phyloP scores from a whole-genome alignment of 305 asterid species.

The Salvia sclarea region DNA sequence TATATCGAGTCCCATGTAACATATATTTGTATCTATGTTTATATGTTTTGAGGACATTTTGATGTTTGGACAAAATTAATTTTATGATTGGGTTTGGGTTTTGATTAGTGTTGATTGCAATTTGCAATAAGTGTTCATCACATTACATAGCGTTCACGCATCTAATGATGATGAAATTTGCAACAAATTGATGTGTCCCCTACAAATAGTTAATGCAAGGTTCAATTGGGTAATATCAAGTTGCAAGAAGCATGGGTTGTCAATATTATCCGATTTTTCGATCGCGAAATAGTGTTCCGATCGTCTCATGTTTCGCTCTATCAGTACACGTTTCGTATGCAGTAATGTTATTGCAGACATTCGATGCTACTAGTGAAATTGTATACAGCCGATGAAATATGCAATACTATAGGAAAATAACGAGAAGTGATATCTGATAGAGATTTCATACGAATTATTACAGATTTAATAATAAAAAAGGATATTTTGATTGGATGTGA shows the following conservation, averaged over 20 bases:
- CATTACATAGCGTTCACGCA: background rate
- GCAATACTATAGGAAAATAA: no score
- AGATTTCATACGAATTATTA: background rate
- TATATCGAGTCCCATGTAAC: background rate
- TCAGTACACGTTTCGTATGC: no score
- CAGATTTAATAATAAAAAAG: background rate
- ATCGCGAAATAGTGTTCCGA: no score
- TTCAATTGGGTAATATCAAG: constrained; percentile 35
- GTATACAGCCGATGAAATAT: no score
- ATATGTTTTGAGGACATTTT: background rate
- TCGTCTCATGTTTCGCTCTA: no score
- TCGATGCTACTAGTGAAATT: no score
- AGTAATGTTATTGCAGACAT: no score
- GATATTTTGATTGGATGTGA: constrained; percentile 32
- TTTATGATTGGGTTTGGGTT: background rate
- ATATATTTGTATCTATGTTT: background rate
- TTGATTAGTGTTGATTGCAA: background rate
- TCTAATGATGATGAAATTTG: background rate
- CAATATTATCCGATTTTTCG: constrained; percentile 35
- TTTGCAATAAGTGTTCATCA: background rate
- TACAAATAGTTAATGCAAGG: constrained; percentile 26
- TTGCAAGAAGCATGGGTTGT: constrained; percentile 36
- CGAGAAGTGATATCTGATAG: background rate
- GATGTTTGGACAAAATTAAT: background rate
- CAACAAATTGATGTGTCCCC: constrained; percentile 9